phyloP scores from a whole-genome alignment of 495 filamentous ascomycete genomes.

The Diplogelasinospora grovesii region DNA sequence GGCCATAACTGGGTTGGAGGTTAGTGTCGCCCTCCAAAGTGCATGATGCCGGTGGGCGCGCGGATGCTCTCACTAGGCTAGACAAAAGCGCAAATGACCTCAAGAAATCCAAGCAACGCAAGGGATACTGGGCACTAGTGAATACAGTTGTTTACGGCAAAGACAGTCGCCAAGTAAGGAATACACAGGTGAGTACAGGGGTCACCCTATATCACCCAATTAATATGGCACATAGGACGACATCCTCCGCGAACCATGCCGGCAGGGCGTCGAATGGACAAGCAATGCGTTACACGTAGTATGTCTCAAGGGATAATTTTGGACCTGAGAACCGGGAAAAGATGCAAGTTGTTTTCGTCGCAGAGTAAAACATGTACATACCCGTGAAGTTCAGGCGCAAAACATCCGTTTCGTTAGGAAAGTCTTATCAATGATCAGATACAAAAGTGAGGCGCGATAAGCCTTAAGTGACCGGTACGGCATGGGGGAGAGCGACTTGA shows the following conservation, averaged over 20 bases:
- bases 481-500: conserved; percentile 3
- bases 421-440: background rate
- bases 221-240: conserved; percentile 19
- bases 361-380: too few species aligned
- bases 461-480: conserved; percentile 13
- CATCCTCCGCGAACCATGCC: conserved; percentile 16
- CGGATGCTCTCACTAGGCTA: background rate
- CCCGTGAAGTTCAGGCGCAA: too few species aligned
- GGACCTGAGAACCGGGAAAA: background rate
- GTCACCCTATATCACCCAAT: conserved; percentile 22
- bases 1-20: conserved; percentile 17
- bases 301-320: too few species aligned
- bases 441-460: conserved; percentile 13
- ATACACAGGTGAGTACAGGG: conserved; percentile 1
- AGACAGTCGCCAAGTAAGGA: background rate
- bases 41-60: background rate
- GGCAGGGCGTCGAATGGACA: conserved; percentile 1
- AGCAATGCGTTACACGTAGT: too few species aligned
- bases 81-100: background rate
- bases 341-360: background rate
- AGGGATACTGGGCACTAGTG: background rate
- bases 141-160: conserved; percentile 10
- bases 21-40: background rate
- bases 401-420: too few species aligned
- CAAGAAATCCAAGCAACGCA: background rate